phyloP scores from a whole-genome alignment of 345 rosid genomes.

The Arabis alpina region DNA sequence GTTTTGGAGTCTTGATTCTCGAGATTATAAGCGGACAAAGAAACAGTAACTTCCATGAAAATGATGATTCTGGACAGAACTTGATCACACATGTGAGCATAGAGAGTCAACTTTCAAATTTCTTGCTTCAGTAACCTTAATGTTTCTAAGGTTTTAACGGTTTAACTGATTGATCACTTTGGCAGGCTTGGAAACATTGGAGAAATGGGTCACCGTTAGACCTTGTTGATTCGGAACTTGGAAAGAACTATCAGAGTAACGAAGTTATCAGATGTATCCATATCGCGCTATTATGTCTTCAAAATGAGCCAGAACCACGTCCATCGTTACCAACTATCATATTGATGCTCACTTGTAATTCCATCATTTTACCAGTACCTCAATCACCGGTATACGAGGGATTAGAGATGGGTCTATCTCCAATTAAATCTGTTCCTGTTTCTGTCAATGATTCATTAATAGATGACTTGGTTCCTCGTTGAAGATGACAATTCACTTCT shows the following conservation, averaged over 20 bases:
- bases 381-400: constrained; percentile 33
- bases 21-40: constrained; percentile 43
- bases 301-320: constrained; percentile 48
- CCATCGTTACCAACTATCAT: constrained; percentile 49
- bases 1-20: constrained; percentile 39
- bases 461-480: constrained; percentile 25
- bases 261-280: constrained; percentile 59
- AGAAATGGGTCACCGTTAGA: constrained; percentile 46
- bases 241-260: constrained; percentile 31
- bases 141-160: no score
- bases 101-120: no score
- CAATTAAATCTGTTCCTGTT: neutral
- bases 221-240: constrained; percentile 45
- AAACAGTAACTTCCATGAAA: constrained; percentile 32
- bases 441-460: constrained; percentile 13
- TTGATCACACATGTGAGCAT: constrained; percentile 45
- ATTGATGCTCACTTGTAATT: constrained; percentile 44
- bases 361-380: constrained; percentile 40
- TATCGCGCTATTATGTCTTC: constrained; percentile 52
- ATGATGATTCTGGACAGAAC: constrained; percentile 8
- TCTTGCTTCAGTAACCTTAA: no score
- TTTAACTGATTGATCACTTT: neutral
- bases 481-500: constrained; percentile 5
- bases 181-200: constrained; percentile 55
- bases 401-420: constrained; percentile 14